Evolutionary conservation across 306 rosid genomes (phyloP).

Genomic region (Castanea mollissima): DNA sequence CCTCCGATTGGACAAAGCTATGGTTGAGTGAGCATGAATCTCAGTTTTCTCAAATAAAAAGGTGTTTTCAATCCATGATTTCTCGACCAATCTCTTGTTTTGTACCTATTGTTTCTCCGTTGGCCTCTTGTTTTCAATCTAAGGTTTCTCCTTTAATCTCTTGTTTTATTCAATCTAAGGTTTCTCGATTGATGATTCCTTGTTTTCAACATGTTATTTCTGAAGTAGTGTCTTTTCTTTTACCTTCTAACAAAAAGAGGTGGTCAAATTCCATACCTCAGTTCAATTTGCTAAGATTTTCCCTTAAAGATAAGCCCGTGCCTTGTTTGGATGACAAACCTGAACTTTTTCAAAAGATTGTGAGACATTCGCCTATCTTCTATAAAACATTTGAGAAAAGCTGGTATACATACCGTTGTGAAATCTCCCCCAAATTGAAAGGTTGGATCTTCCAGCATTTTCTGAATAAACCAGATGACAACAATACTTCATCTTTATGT

Average conservation of each 20-base stretch:
- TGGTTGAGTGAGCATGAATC: background rate
- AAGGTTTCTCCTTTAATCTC: background rate
- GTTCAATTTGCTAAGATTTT: background rate
- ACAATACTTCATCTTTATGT: background rate
- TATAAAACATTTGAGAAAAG: background rate
- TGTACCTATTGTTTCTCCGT: background rate
- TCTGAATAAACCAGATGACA: background rate
- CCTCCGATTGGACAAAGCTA: background rate
- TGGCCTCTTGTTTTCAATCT: background rate
- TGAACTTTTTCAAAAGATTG: background rate
- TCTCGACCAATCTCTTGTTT: background rate
- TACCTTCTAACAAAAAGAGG: background rate
- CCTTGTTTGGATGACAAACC: background rate
- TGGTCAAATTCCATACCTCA: background rate
- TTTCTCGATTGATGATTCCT: no score
- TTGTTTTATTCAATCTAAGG: background rate
- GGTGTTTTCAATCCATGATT: background rate
- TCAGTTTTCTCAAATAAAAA: background rate
- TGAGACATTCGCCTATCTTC: background rate
- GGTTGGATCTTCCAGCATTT: constrained; percentile 7
- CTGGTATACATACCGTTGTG: background rate
- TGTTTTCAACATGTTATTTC: no score
- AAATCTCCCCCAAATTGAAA: background rate
- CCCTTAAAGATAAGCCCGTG: background rate
- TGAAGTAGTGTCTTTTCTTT: background rate